Evolutionary conservation across 73 alveolate species (phyloP).

Genomic region (Paraurostyla sp.): DNA sequence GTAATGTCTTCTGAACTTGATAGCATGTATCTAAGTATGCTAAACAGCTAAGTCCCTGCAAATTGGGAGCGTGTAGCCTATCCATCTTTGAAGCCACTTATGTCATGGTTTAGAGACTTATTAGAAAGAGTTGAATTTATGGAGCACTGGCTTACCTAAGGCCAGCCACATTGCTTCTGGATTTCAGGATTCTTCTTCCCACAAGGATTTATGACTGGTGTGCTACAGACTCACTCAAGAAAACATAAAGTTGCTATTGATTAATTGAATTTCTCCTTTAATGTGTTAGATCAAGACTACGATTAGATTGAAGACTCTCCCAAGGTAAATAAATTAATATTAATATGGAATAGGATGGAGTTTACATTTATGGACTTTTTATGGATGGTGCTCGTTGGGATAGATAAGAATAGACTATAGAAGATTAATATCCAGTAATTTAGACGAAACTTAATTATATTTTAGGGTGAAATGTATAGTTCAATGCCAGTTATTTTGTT

Average conservation of each 20-base stretch:
- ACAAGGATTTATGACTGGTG: constrained; percentile 97
- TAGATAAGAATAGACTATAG: constrained; percentile 65
- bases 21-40: constrained; percentile 89
- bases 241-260: constrained; percentile 89
- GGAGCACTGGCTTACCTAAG: constrained; percentile 91
- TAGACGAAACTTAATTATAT: not conserved
- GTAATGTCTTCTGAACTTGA: constrained; percentile 93
- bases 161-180: constrained; percentile 96
- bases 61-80: constrained; percentile 90
- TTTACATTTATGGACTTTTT: constrained; percentile 92
- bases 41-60: constrained; percentile 87
- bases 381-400: constrained; percentile 97
- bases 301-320: constrained; percentile 64
- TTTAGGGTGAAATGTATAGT: constrained; percentile 72
- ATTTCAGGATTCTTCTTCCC: constrained; percentile 98
- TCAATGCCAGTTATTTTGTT: constrained; percentile 80
- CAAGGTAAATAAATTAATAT: constrained; percentile 57
- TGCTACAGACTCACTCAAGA: constrained; percentile 94
- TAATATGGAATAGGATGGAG: constrained; percentile 88
- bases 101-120: constrained; percentile 93
- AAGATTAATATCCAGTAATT: constrained; percentile 62
- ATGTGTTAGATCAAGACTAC: constrained; percentile 28
- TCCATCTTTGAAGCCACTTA: constrained; percentile 89
- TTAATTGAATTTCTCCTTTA: constrained; percentile 20
- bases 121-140: constrained; percentile 88